Base-by-base conservation (phyloP, 345 rosid genomes). In the Geranium brycei region DNA sequence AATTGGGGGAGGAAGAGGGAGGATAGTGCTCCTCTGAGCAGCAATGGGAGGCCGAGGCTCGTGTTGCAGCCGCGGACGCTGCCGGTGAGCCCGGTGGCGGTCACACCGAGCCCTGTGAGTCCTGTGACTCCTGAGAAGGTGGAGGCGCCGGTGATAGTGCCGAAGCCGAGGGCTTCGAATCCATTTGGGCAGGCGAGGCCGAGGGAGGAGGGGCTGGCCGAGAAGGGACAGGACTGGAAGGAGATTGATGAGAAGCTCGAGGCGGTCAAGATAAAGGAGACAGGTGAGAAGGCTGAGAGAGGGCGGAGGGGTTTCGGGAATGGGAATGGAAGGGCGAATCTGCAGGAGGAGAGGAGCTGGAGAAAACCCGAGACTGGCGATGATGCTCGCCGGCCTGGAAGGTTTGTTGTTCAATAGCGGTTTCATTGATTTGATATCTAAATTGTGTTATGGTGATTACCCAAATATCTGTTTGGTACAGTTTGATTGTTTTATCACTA, bases 161-260 rank as follows among this genome's bases (percentile, higher is more conserved):
- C 77, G n/a, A 93, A 72, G 62, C 84, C 91, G 2, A 88, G 75
- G 71, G 89, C 84, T 18, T 71, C 73, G 7, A 93, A 71, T 61
- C 99, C 97, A 0, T 93, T 93, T 60, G 99, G 97, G 12, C 78
- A 79, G 6, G 99, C 99, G 0, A 88, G 99, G 72, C 99, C 99
- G 0, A 84, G 99, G 58, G 99, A 93, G 76, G 96, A 87, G 69
- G 99, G 90, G 23, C 69, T 93, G 80, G 90, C 88, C 55, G 95
- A 87, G 85, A 86, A 93, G 65, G 97, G 99, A 18, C 75, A 79
- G 72, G 97, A 90, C 51, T 86, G 86, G 88, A 93, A 90, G 68
- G 95, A 88, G 83, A 88, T 90, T 69, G 97, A 93, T 62, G 97
- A 84, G 85, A 93, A 87, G 79, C 74, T 93, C 15, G 91, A 76